A percentile compares a stretch with the other conserved stretches of the same genome.
Conservation (phyloP, 148 eudicot genomes). For the Chenopodium quinoa region DNA sequence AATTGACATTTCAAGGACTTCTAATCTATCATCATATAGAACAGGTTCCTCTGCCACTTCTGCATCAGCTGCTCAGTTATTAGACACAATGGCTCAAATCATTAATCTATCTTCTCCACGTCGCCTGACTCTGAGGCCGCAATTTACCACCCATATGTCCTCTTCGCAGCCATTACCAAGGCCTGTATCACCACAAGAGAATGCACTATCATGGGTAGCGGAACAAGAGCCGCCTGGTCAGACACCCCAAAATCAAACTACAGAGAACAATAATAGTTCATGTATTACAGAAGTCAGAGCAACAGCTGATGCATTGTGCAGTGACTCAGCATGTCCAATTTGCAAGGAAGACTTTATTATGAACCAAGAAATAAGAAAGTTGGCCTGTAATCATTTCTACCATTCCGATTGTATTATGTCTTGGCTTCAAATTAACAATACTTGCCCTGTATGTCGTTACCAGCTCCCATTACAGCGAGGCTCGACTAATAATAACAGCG, state of each 20-base stretch:
- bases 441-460: constrained; percentile 74
- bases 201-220: background rate
- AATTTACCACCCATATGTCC: background rate
- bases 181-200: background rate
- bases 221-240: background rate
- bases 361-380: constrained; percentile 37
- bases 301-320: constrained; percentile 14
- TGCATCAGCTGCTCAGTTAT: constrained; percentile 11
- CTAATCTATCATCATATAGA: background rate
- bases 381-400: constrained; percentile 63
- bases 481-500: background rate
- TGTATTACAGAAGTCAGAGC: constrained; percentile 1
- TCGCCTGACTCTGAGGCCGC: background rate
- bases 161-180: background rate
- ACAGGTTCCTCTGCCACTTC: background rate
- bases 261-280: background rate
- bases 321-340: constrained; percentile 48
- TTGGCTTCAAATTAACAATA: constrained; percentile 59
- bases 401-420: constrained; percentile 66
- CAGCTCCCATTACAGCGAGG: constrained; percentile 32
- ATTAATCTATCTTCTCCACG: background rate
- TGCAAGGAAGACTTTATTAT: constrained; percentile 68
- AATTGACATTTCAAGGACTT: constrained; percentile 38
- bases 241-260: background rate
- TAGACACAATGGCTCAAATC: constrained; percentile 26